phyloP scores from a whole-genome alignment of 2,329 filamentous ascomycete genomes.

The Xylariomycetidae sp. region DNA sequence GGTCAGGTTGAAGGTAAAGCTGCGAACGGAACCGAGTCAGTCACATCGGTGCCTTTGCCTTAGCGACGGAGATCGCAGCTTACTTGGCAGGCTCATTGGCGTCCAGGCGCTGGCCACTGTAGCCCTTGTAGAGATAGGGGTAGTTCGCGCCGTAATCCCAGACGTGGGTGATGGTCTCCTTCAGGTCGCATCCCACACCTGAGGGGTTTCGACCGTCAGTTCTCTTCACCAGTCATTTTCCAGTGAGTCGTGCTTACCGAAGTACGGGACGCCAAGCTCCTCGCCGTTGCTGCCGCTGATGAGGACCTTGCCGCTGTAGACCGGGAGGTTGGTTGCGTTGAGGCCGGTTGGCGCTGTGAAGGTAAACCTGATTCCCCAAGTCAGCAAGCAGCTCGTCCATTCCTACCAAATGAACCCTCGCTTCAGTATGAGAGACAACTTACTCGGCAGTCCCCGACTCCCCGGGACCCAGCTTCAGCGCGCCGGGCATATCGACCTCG shows the following conservation, averaged over 20 bases:
- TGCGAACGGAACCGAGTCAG: conserved; percentile 3
- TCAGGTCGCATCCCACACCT: conserved; percentile 14
- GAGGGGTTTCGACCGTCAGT: neutral
- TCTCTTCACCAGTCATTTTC: neutral
- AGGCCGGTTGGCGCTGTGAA: conserved; percentile 20
- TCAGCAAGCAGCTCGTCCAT: neutral
- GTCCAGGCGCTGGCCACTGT: conserved; percentile 4
- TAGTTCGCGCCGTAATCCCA: conserved; percentile 12
- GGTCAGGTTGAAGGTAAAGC: conserved; percentile 23
- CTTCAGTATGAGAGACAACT: too few species aligned
- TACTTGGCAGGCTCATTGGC: conserved; percentile 17
- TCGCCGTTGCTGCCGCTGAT: conserved; percentile 27
- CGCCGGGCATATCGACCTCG: conserved; percentile 8
- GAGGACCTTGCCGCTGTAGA: conserved; percentile 29
- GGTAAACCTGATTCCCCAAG: conserved; percentile 9
- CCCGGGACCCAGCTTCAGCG: conserved; percentile 10
- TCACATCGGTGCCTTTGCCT: neutral
- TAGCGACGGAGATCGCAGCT: too few species aligned
- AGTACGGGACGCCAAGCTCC: conserved; percentile 28
- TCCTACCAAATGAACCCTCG: neutral
- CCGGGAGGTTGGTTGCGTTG: conserved; percentile 22
- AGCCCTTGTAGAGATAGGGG: conserved; percentile 10
- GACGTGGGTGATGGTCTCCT: conserved; percentile 10
- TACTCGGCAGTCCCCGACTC: conserved; percentile 14
- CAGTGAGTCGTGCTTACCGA: conserved; percentile 14